Evolutionary conservation across 257 asterid species (phyloP).

Genomic region (Prunella vulgaris): DNA sequence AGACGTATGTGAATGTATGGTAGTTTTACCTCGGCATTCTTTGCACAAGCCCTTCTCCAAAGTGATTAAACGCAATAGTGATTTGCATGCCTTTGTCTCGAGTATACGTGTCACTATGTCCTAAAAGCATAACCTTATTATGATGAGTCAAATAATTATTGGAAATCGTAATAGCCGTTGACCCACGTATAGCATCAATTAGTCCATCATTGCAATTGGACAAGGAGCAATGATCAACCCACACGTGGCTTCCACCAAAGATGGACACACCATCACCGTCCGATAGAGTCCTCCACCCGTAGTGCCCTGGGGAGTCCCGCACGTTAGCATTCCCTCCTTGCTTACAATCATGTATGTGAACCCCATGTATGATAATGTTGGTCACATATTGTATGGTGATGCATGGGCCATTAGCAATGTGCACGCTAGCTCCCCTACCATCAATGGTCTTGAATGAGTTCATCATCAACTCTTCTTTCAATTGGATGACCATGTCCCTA

Average conservation of each 20-base stretch:
- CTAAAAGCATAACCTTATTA: constrained; percentile 57
- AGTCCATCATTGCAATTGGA: constrained; percentile 55
- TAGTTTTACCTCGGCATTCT: constrained; percentile 66
- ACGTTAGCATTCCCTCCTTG: constrained; percentile 66
- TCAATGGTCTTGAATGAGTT: constrained; percentile 68
- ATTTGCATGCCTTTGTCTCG: constrained; percentile 58
- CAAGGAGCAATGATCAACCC: constrained; percentile 68
- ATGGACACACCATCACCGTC: constrained; percentile 70
- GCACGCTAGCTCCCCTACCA: constrained; percentile 63
- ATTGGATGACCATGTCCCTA: constrained; percentile 52
- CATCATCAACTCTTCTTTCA: constrained; percentile 58
- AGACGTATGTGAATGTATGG: too few relatives aligned
- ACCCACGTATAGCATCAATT: constrained; percentile 48
- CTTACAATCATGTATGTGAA: constrained; percentile 57
- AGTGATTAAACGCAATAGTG: constrained; percentile 60
- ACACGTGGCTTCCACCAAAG: constrained; percentile 54
- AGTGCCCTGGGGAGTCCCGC: constrained; percentile 48
- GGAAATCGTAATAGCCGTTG: constrained; percentile 56
- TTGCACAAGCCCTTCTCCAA: constrained; percentile 63
- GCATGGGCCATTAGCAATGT: constrained; percentile 64
- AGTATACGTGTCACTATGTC: constrained; percentile 42
- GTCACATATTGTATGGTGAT: constrained; percentile 57
- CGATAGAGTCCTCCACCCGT: constrained; percentile 54
- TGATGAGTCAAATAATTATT: constrained; percentile 58
- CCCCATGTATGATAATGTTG: constrained; percentile 56